These are phyloP conservation scores for Botryotinia narcissicola DNA, from an alignment of 2,329 filamentous ascomycete species.

Conservation along the genomic window DNA sequence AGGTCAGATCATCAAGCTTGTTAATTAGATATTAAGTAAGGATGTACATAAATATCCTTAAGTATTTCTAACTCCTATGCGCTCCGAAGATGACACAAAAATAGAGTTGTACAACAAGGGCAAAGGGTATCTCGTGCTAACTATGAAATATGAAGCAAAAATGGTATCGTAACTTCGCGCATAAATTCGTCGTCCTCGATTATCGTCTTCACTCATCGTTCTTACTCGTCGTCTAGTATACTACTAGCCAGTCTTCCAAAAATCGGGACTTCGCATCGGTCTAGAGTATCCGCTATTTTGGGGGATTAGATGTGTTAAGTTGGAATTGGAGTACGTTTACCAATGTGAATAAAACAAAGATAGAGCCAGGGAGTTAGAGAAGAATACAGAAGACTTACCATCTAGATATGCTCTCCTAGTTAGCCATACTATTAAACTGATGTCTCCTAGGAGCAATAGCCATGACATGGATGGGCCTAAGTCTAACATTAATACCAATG, in stretches of 20 bases:
- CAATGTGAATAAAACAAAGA: background rate
- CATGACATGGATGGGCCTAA: slow-evolving; percentile 66
- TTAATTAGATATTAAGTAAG: slow-evolving; percentile 2
- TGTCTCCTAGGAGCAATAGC: slow-evolving; percentile 73
- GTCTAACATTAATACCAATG: background rate
- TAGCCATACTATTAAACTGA: slow-evolving; percentile 73
- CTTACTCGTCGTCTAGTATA: slow-evolving; percentile 79
- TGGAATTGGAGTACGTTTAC: background rate
- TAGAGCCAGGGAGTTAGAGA: background rate
- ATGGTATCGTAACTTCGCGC: background rate
- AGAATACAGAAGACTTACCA: slow-evolving; percentile 44
- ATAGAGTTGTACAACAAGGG: slow-evolving; percentile 4
- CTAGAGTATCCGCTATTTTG: slow-evolving; percentile 55
- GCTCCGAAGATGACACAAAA: background rate
- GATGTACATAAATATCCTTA: background rate
- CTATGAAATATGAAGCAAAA: slow-evolving; percentile 3
- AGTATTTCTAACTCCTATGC: background rate
- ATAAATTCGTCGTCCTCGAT: background rate
- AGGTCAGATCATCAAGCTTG: background rate
- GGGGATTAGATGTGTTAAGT: slow-evolving; percentile 25
- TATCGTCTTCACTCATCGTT: background rate
- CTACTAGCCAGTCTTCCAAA: slow-evolving; percentile 82
- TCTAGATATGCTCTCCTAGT: slow-evolving; percentile 80
- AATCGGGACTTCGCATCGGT: slow-evolving; percentile 69
- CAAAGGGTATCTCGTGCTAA: slow-evolving; percentile 15